Evolutionary conservation across 2,329 filamentous ascomycete genomes (phyloP), one percentile per base, ranked within the genome.

Genomic region (Claviceps spartinae): DNA sequence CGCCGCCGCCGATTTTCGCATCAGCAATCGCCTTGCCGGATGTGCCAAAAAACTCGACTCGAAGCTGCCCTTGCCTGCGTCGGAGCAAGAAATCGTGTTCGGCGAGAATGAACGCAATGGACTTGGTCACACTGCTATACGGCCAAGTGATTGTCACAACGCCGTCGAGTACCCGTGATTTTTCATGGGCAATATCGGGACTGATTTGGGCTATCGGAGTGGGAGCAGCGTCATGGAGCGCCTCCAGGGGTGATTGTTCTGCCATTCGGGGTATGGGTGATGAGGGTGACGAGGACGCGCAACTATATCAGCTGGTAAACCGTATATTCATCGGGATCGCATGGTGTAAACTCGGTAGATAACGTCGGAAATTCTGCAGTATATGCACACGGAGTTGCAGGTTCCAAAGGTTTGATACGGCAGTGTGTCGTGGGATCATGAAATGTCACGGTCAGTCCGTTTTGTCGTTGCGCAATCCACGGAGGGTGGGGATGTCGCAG

Each of bases 131-230:
- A 22, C 85, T 85, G 57, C 86, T 95, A 67, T 88, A 96, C 0
- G 91, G 91, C 90, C 91, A 97, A 53, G 88, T 82, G 38, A 97
- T 80, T 8, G 88, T 91, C 22, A 96, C 80, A 16, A 86, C 74
- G 41, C 86, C 89, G 53, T 79, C 76, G 36, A 95, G 68, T 13
- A 72, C 69, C 54, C 69, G 69, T 5, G 68, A 64, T 2, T 61
- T 53, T 24, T 66, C 63, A 13, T 73, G 63, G 14, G 66, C 52
- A 5, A 81, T 60, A 8, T 72, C 68, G 5, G 79, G 78, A 37
- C 59, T 64, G 37, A 84, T 70, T 54, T 78, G 69, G 7, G 80
- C 72, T 58, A 84, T 83, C 18, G 78, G 69, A 9, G 75, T 77
- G 24, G 67, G 63, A 16, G 63, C 60, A 51, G 64, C 63, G 52